These are phyloP conservation scores for Williopsis jadinii DNA, from an alignment of 1,139 yeast species.

Conservation along the genomic window DNA sequence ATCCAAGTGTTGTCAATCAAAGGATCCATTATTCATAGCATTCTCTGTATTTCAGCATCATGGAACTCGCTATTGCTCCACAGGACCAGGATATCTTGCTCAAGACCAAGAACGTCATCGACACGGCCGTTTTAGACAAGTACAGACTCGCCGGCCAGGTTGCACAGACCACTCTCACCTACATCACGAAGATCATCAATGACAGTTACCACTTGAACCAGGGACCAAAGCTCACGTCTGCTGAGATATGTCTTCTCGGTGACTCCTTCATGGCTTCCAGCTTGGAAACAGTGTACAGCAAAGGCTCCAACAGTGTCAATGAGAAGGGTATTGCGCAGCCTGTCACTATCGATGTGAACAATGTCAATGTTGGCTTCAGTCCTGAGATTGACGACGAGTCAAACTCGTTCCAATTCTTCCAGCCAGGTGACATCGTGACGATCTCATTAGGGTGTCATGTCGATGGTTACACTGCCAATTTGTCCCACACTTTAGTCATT, in stretches of 20 bases:
- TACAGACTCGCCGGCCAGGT: constrained; percentile 89
- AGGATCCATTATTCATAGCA: too few species aligned
- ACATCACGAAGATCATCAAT: constrained; percentile 60
- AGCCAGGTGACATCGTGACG: constrained; percentile 80
- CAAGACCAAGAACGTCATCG: constrained; percentile 65
- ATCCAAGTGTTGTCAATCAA: too few species aligned
- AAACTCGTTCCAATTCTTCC: constrained; percentile 32
- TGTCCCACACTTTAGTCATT: constrained; percentile 80
- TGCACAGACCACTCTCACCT: constrained; percentile 76
- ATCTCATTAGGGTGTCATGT: constrained; percentile 82
- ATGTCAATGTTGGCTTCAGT: constrained; percentile 68
- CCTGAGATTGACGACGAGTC: constrained; percentile 72
- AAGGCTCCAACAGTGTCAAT: constrained; percentile 39
- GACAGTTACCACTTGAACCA: constrained; percentile 57
- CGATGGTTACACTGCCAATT: constrained; percentile 89
- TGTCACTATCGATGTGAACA: constrained; percentile 81
- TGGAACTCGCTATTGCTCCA: constrained; percentile 62
- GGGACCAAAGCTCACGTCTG: constrained; percentile 35
- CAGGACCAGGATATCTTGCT: constrained; percentile 70
- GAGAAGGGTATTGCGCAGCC: constrained; percentile 91
- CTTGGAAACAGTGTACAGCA: constrained; percentile 45
- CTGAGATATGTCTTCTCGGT: constrained; percentile 76
- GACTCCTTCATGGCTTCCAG: constrained; percentile 64
- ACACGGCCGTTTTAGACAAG: constrained; percentile 60
- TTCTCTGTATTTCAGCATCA: constrained; percentile 13